Base-by-base conservation (phyloP, 495 filamentous ascomycete species). In the Trichoderma asperelloides region DNA sequence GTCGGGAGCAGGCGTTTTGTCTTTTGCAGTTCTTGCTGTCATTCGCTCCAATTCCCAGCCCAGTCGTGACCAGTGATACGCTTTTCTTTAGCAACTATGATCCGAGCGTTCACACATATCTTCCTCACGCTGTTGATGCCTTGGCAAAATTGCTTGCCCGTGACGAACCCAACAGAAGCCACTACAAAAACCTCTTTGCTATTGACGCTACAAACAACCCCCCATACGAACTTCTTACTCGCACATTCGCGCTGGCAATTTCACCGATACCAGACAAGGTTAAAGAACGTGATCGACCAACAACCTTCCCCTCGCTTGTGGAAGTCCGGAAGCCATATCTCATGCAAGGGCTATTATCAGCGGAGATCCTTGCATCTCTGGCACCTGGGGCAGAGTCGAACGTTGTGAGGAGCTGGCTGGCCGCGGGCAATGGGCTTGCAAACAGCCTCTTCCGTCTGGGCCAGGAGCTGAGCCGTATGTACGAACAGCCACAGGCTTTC, bases 121-220 rank as follows among this genome's bases (percentile, higher is more conserved):
- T 96, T 1, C 93, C 95, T 0, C 84, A 90, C 37, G 95, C 95
- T 12, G 85, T 96, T 25, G 95, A 98, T 76, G 87, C 87, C 67
- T 80, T 98, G 5, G 95, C 95, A 15, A 98, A 98, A 74, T 81
- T 98, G 15, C 84, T 98, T 30, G 94, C 94, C 2, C 86, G 93
- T 62, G 95, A 97, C 75, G 93, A 97, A 67, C 93, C 95, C 1
- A 98, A 98, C 71, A 82, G 95, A 65, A 88, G 86, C 4, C 88
- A 88, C 68, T 97, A 91, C 81, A 86, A 86, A 66, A 78, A 87
- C 41, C 90, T 97, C 37, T 96, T 97, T 72, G 81, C 86, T 18
- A 82, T 87, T 6, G 92, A 97, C 68, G 80, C 84, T 16, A 75
- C 80, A 21, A 80, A 79, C 18, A 79, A 80, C 11, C 83, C 86